Evolutionary conservation across 345 rosid species (phyloP), one percentile per base, ranked within the genome.

Genomic region (Syzygium aqueum): DNA sequence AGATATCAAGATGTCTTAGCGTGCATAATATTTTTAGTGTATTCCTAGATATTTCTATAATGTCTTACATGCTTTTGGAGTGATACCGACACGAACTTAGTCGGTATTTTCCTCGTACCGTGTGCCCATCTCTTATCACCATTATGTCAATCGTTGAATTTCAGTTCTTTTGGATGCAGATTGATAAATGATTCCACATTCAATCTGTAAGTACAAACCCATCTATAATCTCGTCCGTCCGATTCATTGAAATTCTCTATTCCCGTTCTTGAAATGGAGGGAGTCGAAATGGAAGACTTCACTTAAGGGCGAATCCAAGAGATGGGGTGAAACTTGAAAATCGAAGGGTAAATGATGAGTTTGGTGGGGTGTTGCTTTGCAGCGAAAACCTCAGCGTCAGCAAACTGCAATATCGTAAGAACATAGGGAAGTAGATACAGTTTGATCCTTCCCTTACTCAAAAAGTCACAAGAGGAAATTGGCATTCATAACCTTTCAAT

Each of bases 11-110:
- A n/a, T 61, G 73, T n/a, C 33, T n/a, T 61, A 61, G 13, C 0
- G 0, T n/a, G 73, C 30, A 61, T 61, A 6, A 61, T n/a, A n/a
- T 27, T 61, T 59, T 61, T 61, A 61, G 0, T n/a, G 28, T 0
- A 61, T 27, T 61, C 73, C 73, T 0, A 61, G 19, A 0, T 6
- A n/a, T 6, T 61, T 61, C 73, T 61, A 27, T 61, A 61, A n/a
- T 0, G 0, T n/a, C 33, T 61, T 27, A 61, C 73, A 61, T 61
- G 33, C 8, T 61, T 27, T 23, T 33, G 17, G 8, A 61, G 28
- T 0, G 73, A n/a, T 61, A 30, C 73, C 33, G 33, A 61, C 73
- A 61, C 17, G 3, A 27, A n/a, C 67, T 7, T 61, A 12, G 67
- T 61, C 19, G 33, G 73, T 30, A 61, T n/a, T 61, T 28, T n/a